These are phyloP conservation scores for Sarocladium strictum DNA, from an alignment of 2,329 filamentous ascomycete genomes.

Conservation along the genomic window DNA sequence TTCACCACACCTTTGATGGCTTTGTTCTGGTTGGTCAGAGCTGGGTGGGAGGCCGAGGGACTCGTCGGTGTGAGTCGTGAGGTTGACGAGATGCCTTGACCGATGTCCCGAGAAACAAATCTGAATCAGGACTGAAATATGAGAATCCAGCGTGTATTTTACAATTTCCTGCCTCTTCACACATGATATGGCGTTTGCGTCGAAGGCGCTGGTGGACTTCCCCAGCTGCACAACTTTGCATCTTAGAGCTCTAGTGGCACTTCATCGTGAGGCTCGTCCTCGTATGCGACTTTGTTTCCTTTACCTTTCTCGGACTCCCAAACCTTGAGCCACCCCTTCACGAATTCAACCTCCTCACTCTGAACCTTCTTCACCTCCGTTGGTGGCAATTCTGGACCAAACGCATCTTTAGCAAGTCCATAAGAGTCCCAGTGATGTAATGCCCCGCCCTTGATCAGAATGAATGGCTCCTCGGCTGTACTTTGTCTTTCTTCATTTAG, in stretches of 20 bases:
- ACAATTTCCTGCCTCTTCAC: too few relatives aligned
- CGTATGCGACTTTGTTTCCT: background rate
- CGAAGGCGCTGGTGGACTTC: too few relatives aligned
- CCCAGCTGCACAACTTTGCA: too few relatives aligned
- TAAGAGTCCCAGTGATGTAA: slow-evolving; percentile 14
- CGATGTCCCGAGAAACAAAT: background rate
- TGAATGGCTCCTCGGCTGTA: slow-evolving; percentile 10
- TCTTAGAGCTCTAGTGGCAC: slow-evolving; percentile 1
- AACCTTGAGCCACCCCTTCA: slow-evolving; percentile 12
- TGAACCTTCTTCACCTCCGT: slow-evolving; percentile 10
- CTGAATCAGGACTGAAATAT: background rate
- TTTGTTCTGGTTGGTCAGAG: slow-evolving; percentile 43
- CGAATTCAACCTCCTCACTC: slow-evolving; percentile 10
- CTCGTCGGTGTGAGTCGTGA: background rate
- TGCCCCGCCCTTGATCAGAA: slow-evolving; percentile 19
- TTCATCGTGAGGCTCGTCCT: background rate
- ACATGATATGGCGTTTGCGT: too few relatives aligned
- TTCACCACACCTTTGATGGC: slow-evolving; percentile 42
- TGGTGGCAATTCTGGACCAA: slow-evolving; percentile 8
- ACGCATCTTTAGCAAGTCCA: slow-evolving; percentile 9
- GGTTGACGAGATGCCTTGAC: background rate
- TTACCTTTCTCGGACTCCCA: slow-evolving; percentile 8
- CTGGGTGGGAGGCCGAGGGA: slow-evolving; percentile 33
- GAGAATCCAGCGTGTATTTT: background rate
- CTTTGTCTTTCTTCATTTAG: slow-evolving; percentile 22